phyloP scores from a whole-genome alignment of 345 rosid species.

The Cardamine resedifolia region DNA sequence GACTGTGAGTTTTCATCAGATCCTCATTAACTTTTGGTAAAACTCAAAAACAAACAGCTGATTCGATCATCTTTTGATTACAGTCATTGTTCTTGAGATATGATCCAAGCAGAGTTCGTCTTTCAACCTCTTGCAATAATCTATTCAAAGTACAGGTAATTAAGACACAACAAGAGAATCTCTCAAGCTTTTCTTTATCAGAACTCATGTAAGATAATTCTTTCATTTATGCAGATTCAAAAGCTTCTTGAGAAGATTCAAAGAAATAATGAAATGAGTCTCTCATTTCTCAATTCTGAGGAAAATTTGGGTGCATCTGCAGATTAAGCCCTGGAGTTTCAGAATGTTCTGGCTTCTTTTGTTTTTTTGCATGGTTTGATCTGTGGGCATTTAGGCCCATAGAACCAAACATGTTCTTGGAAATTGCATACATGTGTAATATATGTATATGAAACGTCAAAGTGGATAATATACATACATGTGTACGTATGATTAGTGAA shows the following conservation, averaged over 20 bases:
- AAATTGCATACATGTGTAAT: conserved; percentile 15
- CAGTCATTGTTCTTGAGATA: conserved; percentile 61
- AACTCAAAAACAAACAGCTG: not conserved
- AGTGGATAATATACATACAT: not conserved
- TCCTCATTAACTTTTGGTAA: not conserved
- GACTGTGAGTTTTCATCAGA: conserved; percentile 60
- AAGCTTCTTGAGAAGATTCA: conserved; percentile 5
- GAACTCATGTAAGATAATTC: not conserved
- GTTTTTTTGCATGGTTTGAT: conserved; percentile 38
- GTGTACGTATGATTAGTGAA: conserved; percentile 2
- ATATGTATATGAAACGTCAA: not conserved
- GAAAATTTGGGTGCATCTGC: conserved; percentile 20
- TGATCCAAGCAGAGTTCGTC: conserved; percentile 7
- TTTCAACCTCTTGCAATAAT: conserved; percentile 15
- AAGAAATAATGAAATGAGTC: conserved; percentile 14
- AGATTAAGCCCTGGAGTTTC: not conserved
- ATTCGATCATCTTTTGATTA: conserved; percentile 24
- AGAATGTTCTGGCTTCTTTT: not conserved
- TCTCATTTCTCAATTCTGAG: conserved; percentile 19
- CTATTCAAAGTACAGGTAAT: conserved; percentile 19
- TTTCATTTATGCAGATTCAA: conserved; percentile 30
- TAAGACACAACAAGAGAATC: conserved; percentile 4
- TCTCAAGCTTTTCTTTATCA: not conserved
- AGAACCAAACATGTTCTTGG: conserved; percentile 31
- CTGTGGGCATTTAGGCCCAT: conserved; percentile 30